phyloP scores from a whole-genome alignment of 345 rosid genomes.

The Citrus cavaleriei region DNA sequence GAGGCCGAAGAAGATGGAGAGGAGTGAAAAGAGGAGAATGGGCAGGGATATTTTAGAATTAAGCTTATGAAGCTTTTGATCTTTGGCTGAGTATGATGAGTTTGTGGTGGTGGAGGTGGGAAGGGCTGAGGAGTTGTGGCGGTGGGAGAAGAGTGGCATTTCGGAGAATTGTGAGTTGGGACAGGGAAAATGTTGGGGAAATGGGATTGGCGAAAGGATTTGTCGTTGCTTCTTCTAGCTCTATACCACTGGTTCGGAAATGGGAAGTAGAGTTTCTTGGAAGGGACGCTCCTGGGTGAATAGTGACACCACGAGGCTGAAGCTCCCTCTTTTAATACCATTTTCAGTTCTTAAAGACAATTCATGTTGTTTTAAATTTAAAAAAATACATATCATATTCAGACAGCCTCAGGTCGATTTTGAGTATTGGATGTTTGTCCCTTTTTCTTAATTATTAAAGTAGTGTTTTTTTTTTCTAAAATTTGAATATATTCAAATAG shows the following conservation, averaged over 20 bases:
- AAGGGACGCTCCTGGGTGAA: not conserved
- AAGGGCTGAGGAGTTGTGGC: conserved; percentile 29
- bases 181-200: not conserved
- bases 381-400: too few species aligned
- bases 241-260: not conserved
- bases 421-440: too few species aligned
- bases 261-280: not conserved
- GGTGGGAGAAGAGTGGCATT: conserved; percentile 54
- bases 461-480: too few species aligned
- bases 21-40: conserved; percentile 45
- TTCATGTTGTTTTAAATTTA: too few species aligned
- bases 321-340: too few species aligned
- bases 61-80: conserved; percentile 41
- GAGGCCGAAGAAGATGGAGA: conserved; percentile 57
- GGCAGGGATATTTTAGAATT: conserved; percentile 25
- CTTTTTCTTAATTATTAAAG: too few species aligned
- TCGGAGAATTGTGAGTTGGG: not conserved
- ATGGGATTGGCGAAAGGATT: not conserved
- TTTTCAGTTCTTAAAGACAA: too few species aligned
- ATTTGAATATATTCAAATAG: too few species aligned
- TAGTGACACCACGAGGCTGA: too few species aligned
- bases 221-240: not conserved
- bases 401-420: too few species aligned
- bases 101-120: conserved; percentile 25
- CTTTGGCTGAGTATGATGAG: conserved; percentile 41